Conservation (phyloP, 1,284 basidiomycete genomes). For the Rhodofomes roseus region DNA sequence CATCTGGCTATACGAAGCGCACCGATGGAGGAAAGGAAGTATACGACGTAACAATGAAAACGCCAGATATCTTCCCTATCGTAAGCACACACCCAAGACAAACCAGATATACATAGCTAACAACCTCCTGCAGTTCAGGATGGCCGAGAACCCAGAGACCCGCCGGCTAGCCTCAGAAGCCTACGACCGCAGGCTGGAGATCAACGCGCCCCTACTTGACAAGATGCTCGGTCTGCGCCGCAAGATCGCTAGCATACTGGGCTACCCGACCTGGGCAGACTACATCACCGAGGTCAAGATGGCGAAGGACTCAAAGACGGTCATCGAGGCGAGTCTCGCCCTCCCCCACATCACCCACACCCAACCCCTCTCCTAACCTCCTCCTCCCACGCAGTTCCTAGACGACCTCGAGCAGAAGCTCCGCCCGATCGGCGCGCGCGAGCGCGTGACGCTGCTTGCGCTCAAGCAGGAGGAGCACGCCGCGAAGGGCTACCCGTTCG, state of each 20-base stretch:
- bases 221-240: constrained; percentile 67
- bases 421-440: constrained; percentile 66
- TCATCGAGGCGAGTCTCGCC: neutral
- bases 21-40: constrained; percentile 52
- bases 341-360: neutral
- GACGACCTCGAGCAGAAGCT: constrained; percentile 71
- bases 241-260: constrained; percentile 61
- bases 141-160: constrained; percentile 65
- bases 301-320: constrained; percentile 58
- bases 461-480: constrained; percentile 72
- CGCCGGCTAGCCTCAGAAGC: constrained; percentile 62
- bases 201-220: constrained; percentile 68
- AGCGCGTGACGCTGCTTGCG: constrained; percentile 60
- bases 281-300: constrained; percentile 82
- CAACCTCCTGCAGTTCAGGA: constrained; percentile 62
- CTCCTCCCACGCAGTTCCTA: constrained; percentile 46
- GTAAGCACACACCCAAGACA: constrained; percentile 35
- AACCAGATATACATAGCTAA: neutral
- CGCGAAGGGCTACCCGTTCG: constrained; percentile 53
- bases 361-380: neutral
- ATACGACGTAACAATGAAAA: constrained; percentile 70
- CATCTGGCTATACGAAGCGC: constrained; percentile 70
- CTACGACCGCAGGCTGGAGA: constrained; percentile 60
- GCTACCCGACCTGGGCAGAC: constrained; percentile 80
- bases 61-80: constrained; percentile 75